Conservation (phyloP, 108 stramenopile species). For the Parietichytrium sp. region DNA sequence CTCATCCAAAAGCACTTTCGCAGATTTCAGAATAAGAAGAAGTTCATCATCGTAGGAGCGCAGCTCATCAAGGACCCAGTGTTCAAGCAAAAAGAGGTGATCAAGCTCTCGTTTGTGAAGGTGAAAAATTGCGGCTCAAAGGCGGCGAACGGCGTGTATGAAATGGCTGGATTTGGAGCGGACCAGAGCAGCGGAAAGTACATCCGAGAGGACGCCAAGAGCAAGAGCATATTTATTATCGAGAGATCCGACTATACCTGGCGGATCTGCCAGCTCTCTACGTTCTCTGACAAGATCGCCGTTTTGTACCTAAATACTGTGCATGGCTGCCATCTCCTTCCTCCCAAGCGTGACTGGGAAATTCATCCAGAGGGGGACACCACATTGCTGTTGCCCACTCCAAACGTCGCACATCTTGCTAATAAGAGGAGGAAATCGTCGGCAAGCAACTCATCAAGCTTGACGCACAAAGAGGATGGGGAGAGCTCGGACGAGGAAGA, state of each 20-base stretch:
- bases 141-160: neutral
- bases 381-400: neutral
- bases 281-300: neutral
- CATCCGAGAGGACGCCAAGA: neutral
- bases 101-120: neutral
- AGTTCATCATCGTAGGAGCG: neutral
- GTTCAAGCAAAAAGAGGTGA: neutral
- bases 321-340: neutral
- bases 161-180: neutral
- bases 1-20: conserved; percentile 28
- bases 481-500: neutral
- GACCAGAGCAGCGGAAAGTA: neutral
- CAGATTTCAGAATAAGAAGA: neutral
- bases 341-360: neutral
- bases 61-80: neutral
- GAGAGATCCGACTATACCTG: neutral
- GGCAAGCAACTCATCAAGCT: neutral
- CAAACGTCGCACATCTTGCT: no score
- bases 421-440: no score
- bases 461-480: neutral
- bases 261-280: neutral
- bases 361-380: neutral
- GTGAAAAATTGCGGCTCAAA: neutral
- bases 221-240: neutral
- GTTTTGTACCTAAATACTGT: neutral